Base-by-base conservation (phyloP, 2,329 filamentous ascomycete species). In the Pseudopithomyces chartarum region DNA sequence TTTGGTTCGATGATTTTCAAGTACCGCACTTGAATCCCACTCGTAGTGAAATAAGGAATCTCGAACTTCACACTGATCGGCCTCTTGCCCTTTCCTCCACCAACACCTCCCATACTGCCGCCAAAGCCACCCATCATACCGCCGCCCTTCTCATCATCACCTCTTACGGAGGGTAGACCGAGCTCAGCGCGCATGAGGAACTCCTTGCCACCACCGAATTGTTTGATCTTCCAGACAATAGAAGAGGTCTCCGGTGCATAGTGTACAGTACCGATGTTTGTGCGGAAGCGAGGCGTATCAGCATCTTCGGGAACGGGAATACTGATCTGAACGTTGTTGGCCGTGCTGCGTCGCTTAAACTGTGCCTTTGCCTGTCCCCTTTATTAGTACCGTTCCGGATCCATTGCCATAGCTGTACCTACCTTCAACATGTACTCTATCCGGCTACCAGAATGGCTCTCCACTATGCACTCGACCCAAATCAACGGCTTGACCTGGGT, bases 41-140 rank as follows among this genome's bases (percentile, higher is more conserved):
- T 96, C 2, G 96, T 99, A n/a, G 95, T 99, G 76, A 99, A 99
- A 80, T 99, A 99, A n/a, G 95, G 95, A 73, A 99, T 99, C 82
- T 99, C 95, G 76, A 99, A 99, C 81, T 99, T 99, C 81, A 99
- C 95, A 77, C 93, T 94, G 71, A 99, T 99, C 0, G 95, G 95
- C 66, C 95, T 83, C 84, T 98, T 99, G 19, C 91, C 91, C 81
- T 98, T 98, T 56, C 87, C 88, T 19, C 78, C 79, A 4, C 87
- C 87, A 26, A 95, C 86, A 62, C 94, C 94, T 57, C 94, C 94
- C 93, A 97, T 97, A 74, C 92, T 97, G 19, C 94, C 94, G 61
- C 94, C 94, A 70, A 97, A 97, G 0, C 94, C 94, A 70, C 94
- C 94, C 65, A 94, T 98, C 94, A 98, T 98, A 62, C 94, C 94